Conservation (phyloP, 1,284 basidiomycete species). For the Apiotrichum brassicae region DNA sequence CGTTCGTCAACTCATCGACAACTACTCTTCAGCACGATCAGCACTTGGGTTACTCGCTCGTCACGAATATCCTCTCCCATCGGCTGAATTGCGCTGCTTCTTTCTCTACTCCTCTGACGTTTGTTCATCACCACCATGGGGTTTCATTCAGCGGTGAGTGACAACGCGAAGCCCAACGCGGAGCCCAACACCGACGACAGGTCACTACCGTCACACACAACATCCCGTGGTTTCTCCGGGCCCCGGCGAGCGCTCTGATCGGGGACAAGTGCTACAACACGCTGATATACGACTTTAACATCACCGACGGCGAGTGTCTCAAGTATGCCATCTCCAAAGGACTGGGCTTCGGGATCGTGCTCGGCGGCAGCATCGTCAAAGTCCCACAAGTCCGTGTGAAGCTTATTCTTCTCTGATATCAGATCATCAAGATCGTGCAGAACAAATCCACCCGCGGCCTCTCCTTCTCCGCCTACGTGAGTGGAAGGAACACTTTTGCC, state of each 20-base stretch:
- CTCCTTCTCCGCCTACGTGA: slow-evolving; percentile 66
- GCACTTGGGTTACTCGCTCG: too few species aligned
- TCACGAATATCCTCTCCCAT: too few species aligned
- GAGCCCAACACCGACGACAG: slow-evolving; percentile 3
- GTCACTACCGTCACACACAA: slow-evolving; percentile 48
- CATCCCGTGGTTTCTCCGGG: slow-evolving; percentile 72
- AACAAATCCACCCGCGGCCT: slow-evolving; percentile 73
- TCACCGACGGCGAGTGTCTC: slow-evolving; percentile 77
- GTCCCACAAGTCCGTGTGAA: slow-evolving; percentile 64
- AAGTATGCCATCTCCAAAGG: slow-evolving; percentile 89
- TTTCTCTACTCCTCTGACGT: too few species aligned
- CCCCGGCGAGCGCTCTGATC: slow-evolving; percentile 72
- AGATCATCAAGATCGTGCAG: slow-evolving; percentile 52
- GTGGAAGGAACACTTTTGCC: too few species aligned
- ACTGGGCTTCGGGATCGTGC: slow-evolving; percentile 83
- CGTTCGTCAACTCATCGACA: too few species aligned
- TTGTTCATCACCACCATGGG: slow-evolving; percentile 7
- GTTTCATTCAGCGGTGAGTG: slow-evolving; percentile 16
- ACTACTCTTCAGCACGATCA: too few species aligned
- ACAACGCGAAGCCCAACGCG: too few species aligned
- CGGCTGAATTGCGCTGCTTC: too few species aligned
- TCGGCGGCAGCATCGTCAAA: slow-evolving; percentile 90
- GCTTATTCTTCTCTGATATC: slow-evolving; percentile 24
- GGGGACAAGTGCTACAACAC: slow-evolving; percentile 88
- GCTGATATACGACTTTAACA: slow-evolving; percentile 79